Conservation (phyloP, 495 filamentous ascomycete species). For the Penicillium simplicissimum region DNA sequence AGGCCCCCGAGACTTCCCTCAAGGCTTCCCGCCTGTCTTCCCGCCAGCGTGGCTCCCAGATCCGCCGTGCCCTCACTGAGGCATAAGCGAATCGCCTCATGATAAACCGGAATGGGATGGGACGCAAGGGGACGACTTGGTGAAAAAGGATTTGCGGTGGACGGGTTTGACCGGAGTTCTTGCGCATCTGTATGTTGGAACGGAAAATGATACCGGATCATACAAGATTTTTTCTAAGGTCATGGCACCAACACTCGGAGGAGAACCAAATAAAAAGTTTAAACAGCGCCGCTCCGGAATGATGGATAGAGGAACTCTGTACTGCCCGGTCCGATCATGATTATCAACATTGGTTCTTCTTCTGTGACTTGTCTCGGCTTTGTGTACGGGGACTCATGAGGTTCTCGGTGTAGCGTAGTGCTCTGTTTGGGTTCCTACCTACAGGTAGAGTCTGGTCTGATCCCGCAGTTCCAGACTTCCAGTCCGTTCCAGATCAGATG, state of each 20-base stretch:
- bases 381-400: neutral
- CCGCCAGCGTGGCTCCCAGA: conserved; percentile 81
- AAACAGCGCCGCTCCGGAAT: conserved; percentile 32
- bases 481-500: neutral
- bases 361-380: conserved; percentile 14
- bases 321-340: conserved; percentile 35
- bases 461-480: too few species aligned
- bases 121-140: conserved; percentile 30
- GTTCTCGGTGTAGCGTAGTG: neutral
- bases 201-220: conserved; percentile 46
- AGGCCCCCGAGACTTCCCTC: conserved; percentile 58
- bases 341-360: conserved; percentile 33
- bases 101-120: conserved; percentile 1
- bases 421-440: neutral
- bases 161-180: conserved; percentile 34
- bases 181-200: conserved; percentile 37
- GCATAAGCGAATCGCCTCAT: conserved; percentile 53
- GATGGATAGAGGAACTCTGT: conserved; percentile 32
- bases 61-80: conserved; percentile 78
- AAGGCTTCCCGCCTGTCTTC: conserved; percentile 69
- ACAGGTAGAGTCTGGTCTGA: neutral
- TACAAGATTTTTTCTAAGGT: conserved; percentile 41
- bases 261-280: conserved; percentile 42
- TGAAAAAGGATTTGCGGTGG: conserved; percentile 34
- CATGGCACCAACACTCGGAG: conserved; percentile 32